Conservation (phyloP, 2,329 filamentous ascomycete species). For the Xylariaceae sp. region DNA sequence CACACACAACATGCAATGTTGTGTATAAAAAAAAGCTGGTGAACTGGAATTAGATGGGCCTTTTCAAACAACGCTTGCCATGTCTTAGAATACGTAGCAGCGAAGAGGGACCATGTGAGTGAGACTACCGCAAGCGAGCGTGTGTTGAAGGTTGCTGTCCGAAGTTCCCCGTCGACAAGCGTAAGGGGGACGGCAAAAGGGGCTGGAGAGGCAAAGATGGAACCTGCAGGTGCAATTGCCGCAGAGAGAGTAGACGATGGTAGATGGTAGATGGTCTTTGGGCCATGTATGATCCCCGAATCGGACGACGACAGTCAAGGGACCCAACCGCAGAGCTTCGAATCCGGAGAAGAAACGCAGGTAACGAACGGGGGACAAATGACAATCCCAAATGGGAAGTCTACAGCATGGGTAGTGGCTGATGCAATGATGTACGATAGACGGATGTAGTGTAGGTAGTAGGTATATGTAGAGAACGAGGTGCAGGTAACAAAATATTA, state of each 20-base stretch:
- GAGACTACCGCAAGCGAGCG: conserved; percentile 17
- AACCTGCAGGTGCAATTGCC: conserved; percentile 31
- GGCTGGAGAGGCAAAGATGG: conserved; percentile 32
- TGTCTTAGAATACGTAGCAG: conserved; percentile 23
- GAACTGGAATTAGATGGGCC: conserved; percentile 22
- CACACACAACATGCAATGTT: neutral
- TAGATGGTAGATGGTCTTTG: conserved; percentile 26
- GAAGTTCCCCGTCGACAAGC: conserved; percentile 28
- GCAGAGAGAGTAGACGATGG: conserved; percentile 22
- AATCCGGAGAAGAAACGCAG: conserved; percentile 20
- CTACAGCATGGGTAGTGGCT: conserved; percentile 25
- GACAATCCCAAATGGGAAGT: conserved; percentile 24
- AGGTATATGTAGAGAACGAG: conserved; percentile 21
- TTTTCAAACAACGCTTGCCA: conserved; percentile 28
- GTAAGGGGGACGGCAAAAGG: conserved; percentile 29
- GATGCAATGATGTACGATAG: conserved; percentile 22
- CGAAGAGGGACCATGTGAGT: conserved; percentile 18
- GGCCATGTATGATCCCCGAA: conserved; percentile 26
- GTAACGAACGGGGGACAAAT: conserved; percentile 20
- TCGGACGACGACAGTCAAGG: conserved; percentile 19
- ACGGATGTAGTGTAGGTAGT: no score
- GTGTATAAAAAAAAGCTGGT: conserved; percentile 1
- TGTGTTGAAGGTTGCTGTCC: conserved; percentile 17
- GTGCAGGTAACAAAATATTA: conserved; percentile 14
- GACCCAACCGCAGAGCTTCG: conserved; percentile 26